These are phyloP conservation scores for Trichoderma arundinaceum DNA, from an alignment of 2,329 filamentous ascomycete species.

Conservation along the genomic window DNA sequence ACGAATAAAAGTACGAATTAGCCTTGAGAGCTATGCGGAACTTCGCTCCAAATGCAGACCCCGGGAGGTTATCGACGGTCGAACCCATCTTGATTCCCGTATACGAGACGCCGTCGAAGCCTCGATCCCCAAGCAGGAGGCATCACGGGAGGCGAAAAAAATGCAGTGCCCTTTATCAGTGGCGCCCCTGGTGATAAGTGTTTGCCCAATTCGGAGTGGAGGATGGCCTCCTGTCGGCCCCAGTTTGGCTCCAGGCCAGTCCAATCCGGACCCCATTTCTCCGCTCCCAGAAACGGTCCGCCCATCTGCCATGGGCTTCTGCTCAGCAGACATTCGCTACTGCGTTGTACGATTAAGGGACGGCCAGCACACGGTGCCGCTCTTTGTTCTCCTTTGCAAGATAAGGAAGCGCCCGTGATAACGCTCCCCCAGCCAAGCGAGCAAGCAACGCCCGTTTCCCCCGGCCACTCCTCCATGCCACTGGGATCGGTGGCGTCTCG, in stretches of 20 bases:
- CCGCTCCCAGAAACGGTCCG: slow-evolving; percentile 19
- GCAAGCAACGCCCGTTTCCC: background rate
- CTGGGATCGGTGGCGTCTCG: slow-evolving; percentile 15
- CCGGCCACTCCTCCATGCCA: too few relatives aligned
- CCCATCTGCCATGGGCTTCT: slow-evolving; percentile 21
- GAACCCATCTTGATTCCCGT: background rate
- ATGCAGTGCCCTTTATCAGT: slow-evolving; percentile 21
- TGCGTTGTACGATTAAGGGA: slow-evolving; percentile 5
- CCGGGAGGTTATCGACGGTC: too few relatives aligned
- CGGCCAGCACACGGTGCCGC: slow-evolving; percentile 5
- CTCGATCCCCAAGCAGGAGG: background rate
- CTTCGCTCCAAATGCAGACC: too few relatives aligned
- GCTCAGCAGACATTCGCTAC: background rate
- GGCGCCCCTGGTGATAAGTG: slow-evolving; percentile 11
- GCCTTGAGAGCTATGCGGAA: too few relatives aligned
- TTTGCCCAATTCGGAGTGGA: background rate
- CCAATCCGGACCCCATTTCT: slow-evolving; percentile 22
- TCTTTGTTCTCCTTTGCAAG: background rate
- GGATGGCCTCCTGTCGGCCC: slow-evolving; percentile 4
- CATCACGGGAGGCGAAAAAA: slow-evolving; percentile 21
- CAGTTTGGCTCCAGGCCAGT: slow-evolving; percentile 19
- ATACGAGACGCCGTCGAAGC: slow-evolving; percentile 8
- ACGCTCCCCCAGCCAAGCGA: background rate
- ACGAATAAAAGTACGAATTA: too few relatives aligned
- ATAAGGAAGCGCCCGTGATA: background rate